Base-by-base conservation (phyloP, 441 rosid species). In the Populus trichocarpa region DNA sequence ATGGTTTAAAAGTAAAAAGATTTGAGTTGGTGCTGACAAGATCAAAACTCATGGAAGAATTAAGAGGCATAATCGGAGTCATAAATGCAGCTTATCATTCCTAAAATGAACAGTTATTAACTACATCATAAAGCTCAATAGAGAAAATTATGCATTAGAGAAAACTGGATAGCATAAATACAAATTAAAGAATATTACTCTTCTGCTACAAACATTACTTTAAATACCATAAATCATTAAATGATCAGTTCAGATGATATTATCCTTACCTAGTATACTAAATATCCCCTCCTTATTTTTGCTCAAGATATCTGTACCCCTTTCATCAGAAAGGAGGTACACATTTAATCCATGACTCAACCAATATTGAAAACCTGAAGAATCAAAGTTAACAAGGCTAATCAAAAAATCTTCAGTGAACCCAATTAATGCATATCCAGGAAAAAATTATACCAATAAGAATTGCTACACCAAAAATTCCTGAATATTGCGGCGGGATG, bases 251-350 rank as follows among this genome's bases (percentile, higher is more conserved):
- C 40, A 61, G n/a, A 12, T 74, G 30, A 50, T 69, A 32, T 73
- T 74, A 35, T 69, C 68, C 89, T 84, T 81, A 92, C 97, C 98
- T 71, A 91, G 84, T 77, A 92, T 86, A 88, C 98, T 91, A 78
- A 80, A 96, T 74, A 96, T 75, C 40, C 98, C 98, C 84, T 96
- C 97, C 87, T 91, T 96, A 83, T 94, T 96, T 87, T 89, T 85
- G 91, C 95, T 90, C 74, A 94, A 83, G 75, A 94, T 79, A 89
- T 83, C 87, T 76, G 81, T 75, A 84, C 95, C 98, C 84, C 98
- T 88, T 79, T 88, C 83, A 12, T 88, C 80, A 30, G 97, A 91
- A 83, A 96, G 89, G 84, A 94, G 87, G 79, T 90, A 90, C 26
- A 77, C 79, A 84, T 93, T 96, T 63, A 91, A 79, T 42, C 98